These are phyloP conservation scores for Chlorella sp. DNA, from an alignment of 139 green algal genomes.

Conservation along the genomic window DNA sequence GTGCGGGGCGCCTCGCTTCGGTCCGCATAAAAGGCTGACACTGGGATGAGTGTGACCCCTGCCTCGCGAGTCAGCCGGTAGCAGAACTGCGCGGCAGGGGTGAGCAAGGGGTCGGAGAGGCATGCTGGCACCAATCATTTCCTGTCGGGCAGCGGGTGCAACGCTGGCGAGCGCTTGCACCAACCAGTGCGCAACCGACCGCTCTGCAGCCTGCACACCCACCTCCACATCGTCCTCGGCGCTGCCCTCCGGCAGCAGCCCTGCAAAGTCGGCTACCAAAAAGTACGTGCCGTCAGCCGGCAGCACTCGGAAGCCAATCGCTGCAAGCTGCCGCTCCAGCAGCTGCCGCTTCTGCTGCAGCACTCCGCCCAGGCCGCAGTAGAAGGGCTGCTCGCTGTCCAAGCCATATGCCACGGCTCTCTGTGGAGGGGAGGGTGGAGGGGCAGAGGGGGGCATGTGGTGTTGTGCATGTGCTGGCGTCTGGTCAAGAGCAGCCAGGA, in stretches of 20 bases:
- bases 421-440: too few relatives aligned
- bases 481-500: too few relatives aligned
- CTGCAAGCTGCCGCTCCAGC: conserved; percentile 54
- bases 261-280: conserved; percentile 69
- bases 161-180: too few relatives aligned
- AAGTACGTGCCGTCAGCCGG: conserved; percentile 81
- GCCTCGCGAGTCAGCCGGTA: conserved; percentile 71
- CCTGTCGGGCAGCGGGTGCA: too few relatives aligned
- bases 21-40: conserved; percentile 63
- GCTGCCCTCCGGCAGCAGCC: conserved; percentile 34
- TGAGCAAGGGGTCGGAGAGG: neutral
- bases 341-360: conserved; percentile 61
- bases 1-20: conserved; percentile 36
- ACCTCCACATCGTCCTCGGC: conserved; percentile 35
- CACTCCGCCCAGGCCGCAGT: conserved; percentile 59
- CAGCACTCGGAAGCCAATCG: conserved; percentile 68
- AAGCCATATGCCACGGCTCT: conserved; percentile 77
- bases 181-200: too few relatives aligned
- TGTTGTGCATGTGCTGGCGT: too few relatives aligned
- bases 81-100: conserved; percentile 57
- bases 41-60: conserved; percentile 81
- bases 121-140: too few relatives aligned
- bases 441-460: too few relatives aligned
- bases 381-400: conserved; percentile 72
- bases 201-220: too few relatives aligned